These are phyloP conservation scores for Backusella macrospora DNA, from an alignment of 192 early-diverging fungal genomes.

Conservation along the genomic window DNA sequence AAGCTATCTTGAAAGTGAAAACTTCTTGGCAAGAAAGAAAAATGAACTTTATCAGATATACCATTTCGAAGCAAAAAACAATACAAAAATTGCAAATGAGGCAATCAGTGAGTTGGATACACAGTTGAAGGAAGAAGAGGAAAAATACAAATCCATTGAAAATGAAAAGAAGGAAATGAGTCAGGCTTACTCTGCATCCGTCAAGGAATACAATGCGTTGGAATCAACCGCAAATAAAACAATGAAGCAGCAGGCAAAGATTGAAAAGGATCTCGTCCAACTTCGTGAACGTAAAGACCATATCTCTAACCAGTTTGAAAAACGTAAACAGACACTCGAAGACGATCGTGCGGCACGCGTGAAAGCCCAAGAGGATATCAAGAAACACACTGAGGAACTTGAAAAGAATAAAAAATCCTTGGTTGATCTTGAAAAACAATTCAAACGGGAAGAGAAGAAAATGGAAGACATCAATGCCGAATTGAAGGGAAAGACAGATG, in stretches of 20 bases:
- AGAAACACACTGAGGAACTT: slow-evolving; percentile 70
- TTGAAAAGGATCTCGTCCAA: slow-evolving; percentile 83
- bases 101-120: slow-evolving; percentile 54
- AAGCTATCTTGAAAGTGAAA: slow-evolving; percentile 78
- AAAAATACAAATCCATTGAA: slow-evolving; percentile 61
- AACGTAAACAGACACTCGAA: slow-evolving; percentile 68
- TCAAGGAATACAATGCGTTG: slow-evolving; percentile 64
- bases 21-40: slow-evolving; percentile 71
- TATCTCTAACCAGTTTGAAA: slow-evolving; percentile 77
- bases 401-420: slow-evolving; percentile 59
- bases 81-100: slow-evolving; percentile 48
- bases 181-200: slow-evolving; percentile 52
- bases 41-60: slow-evolving; percentile 78
- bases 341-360: slow-evolving; percentile 58
- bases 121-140: slow-evolving; percentile 61
- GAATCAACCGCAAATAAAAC: slow-evolving; percentile 51
- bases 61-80: slow-evolving; percentile 61
- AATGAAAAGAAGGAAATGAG: slow-evolving; percentile 68
- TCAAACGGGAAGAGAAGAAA: slow-evolving; percentile 65
- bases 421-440: slow-evolving; percentile 60
- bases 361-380: slow-evolving; percentile 67
- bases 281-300: slow-evolving; percentile 87
- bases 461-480: slow-evolving; percentile 80
- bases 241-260: slow-evolving; percentile 63
- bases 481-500: slow-evolving; percentile 87